Evolutionary conservation across 2,329 filamentous ascomycete species (phyloP), one percentile per base, ranked within the genome.

Genomic region (Coleophoma eucalyptorum): DNA sequence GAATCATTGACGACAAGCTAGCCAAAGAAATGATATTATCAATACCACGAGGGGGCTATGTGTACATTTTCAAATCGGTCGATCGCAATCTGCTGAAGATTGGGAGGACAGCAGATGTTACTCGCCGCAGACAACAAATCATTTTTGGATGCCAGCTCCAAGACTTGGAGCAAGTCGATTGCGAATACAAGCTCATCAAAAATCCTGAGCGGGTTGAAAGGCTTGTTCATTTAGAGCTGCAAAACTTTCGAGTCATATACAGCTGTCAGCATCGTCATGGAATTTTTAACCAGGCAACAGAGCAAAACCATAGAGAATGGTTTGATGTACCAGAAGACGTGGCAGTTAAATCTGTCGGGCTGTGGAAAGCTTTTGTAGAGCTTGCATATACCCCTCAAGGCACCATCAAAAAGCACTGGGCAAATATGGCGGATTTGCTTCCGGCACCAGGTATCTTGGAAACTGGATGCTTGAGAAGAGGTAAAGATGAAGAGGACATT

Each of bases 231-330:
- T 41, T 43, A 21, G 49, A 51, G 37, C 35, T 51, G 26, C 16
- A 42, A 19, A 47, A 43, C 26, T 51, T 51, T 21, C 43, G 37
- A 47, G 49, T 34, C 6, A 43, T 35, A 43, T 2, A 43, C 13
- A 38, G 5, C 21, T 51, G 49, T 26, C 43, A 34, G 43, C 43
- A 48, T 43, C 21, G 26, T 33, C 5, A 2, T 47, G 21, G 12
- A 20, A 3, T 15, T 18, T 43, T 4, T 11, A 34, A 15, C 8
- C 4, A 37, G n/a, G 35, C 21, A 41, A 16, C 32, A 34, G 43
- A 41, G 19, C 13, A 46, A 15, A 43, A 50, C 16, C 43, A 51
- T 51, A 35, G n/a, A 19, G 18, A 47, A 35, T 51, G 49, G 49
- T 51, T 51, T 44, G 44, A 35, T 47, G 44, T 51, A 11, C 20